Conservation (phyloP, 2,329 filamentous ascomycete species). For the Clarireedia monteithiana region DNA sequence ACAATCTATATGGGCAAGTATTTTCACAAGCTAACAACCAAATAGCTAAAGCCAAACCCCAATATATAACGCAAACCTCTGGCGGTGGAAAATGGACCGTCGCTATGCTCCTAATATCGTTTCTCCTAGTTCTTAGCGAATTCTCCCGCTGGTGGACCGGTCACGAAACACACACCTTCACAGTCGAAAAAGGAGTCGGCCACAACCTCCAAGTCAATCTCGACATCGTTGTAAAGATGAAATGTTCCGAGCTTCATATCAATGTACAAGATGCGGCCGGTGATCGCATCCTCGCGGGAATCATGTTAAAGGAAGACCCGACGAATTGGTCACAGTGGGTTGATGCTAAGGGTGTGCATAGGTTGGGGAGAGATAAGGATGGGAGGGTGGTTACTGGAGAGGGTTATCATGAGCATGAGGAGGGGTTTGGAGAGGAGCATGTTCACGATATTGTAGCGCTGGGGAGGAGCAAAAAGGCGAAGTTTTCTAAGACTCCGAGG, state of each 20-base stretch:
- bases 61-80: constrained; percentile 77
- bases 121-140: constrained; percentile 71
- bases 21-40: not conserved
- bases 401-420: constrained; percentile 58
- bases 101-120: constrained; percentile 65
- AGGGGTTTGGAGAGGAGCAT: constrained; percentile 71
- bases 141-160: constrained; percentile 77
- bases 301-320: constrained; percentile 63
- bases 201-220: constrained; percentile 90
- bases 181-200: constrained; percentile 84
- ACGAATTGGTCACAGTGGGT: constrained; percentile 82
- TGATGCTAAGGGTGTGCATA: constrained; percentile 58
- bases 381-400: constrained; percentile 49
- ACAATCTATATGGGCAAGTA: not conserved
- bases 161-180: constrained; percentile 79
- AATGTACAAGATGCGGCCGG: constrained; percentile 96
- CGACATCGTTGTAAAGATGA: constrained; percentile 86
- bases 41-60: constrained; percentile 87
- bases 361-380: constrained; percentile 46
- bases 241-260: constrained; percentile 79
- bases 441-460: constrained; percentile 82
- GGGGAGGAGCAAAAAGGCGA: constrained; percentile 53
- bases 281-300: constrained; percentile 79
- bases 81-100: constrained; percentile 93
- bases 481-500: constrained; percentile 68